Evolutionary conservation across 495 filamentous ascomycete species (phyloP), one percentile per base, ranked within the genome.

Genomic region (Chaetomium fimeti): DNA sequence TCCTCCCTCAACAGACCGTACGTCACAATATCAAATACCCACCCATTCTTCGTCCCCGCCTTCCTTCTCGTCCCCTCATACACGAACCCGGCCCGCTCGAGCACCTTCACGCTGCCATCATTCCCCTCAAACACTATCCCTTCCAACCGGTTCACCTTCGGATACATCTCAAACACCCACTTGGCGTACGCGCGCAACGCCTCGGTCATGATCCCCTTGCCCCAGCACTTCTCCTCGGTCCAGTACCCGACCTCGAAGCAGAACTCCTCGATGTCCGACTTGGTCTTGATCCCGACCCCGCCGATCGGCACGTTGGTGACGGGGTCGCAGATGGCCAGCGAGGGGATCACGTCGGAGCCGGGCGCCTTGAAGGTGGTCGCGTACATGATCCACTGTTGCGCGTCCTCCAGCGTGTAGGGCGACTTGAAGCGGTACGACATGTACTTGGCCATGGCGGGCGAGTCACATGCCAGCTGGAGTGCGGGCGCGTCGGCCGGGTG

Each of bases 211-310:
- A 78, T 66, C 0, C 80, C 77, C 18, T 64, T 69, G 0, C 80
- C 79, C 79, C 78, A 79, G 49, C 66, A 63, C 3, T 68, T 58
- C 63, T 63, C 69, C n/a, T 63, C 71, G 11, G 75, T 32, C 70
- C 72, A 79, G 68, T 79, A 81, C 8, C 78, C 79, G 7, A 81
- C 7, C 68, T 78, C 74, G 51, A 71, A 66, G 24, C 68, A 75
- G 24, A 67, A 65, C 61, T 63, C 69, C 49, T 80, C 71, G 62
- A 75, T 38, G 25, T 77, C 76, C 1, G 22, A 22, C 18, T 49
- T 40, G 29, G 76, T 48, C 22, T 53, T 45, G 36, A 78, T 57
- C 3, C 76, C 76, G 22, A 81, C 69, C 25, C 64, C 60, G 43
- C 80, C 80, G 4, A 71, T 55, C 54, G 63, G 45, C 32, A 66